Percentiles rank a stretch among this genome's conserved stretches.
Evolutionary conservation across 169 alveolate genomes (phyloP).

Genomic region (Ichthyophthirius multifiliis): DNA sequence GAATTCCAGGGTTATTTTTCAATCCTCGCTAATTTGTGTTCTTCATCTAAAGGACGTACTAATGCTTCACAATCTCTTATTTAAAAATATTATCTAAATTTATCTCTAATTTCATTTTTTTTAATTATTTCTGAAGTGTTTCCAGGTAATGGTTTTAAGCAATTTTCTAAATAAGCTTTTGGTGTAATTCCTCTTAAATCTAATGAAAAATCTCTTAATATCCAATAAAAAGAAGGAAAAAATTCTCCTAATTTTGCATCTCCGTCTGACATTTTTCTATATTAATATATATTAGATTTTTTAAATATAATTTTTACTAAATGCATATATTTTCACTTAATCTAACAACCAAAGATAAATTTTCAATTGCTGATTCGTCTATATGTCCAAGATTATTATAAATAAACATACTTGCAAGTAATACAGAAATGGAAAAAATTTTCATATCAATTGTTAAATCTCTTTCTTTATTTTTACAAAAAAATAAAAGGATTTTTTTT

Average conservation of each 20-base stretch:
- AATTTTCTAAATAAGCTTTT: conserved; percentile 76
- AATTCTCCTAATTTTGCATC: conserved; percentile 61
- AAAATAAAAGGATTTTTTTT: too few relatives aligned
- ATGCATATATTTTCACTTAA: conserved; percentile 58
- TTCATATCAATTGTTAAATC: conserved; percentile 80
- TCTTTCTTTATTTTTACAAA: conserved; percentile 44
- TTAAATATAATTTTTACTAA: conserved; percentile 13
- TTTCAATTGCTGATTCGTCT: conserved; percentile 86
- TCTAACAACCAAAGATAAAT: conserved; percentile 74
- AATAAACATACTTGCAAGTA: conserved; percentile 79
- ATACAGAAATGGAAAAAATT: conserved; percentile 79
- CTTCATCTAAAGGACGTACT: conserved; percentile 85
- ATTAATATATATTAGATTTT: neutral
- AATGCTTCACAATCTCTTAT: conserved; percentile 83
- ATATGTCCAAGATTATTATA: conserved; percentile 86
- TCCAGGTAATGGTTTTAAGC: conserved; percentile 66
- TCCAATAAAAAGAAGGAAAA: conserved; percentile 86
- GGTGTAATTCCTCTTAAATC: conserved; percentile 66
- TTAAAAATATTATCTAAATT: conserved; percentile 75
- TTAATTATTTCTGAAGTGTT: conserved; percentile 62
- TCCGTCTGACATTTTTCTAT: conserved; percentile 45
- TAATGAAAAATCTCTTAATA: conserved; percentile 84
- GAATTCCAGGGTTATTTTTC: conserved; percentile 61
- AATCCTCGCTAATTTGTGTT: conserved; percentile 68
- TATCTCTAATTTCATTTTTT: conserved; percentile 75